These are phyloP conservation scores for Solanum gandarillasii DNA, from an alignment of 257 asterid species.

Conservation along the genomic window DNA sequence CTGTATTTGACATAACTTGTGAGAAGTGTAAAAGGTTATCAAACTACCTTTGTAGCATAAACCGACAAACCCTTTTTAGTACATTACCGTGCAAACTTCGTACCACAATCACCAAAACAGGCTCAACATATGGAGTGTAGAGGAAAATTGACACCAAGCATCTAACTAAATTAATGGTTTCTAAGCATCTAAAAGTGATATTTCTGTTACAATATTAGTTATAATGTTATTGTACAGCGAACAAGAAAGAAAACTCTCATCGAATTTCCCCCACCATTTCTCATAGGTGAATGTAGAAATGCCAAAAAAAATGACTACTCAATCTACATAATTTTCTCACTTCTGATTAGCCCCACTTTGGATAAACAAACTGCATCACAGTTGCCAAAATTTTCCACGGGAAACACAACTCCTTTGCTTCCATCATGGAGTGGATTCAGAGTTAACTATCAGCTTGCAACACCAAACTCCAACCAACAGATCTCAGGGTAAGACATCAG, in stretches of 20 bases:
- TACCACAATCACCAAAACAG: not conserved
- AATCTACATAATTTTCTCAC: slow-evolving; percentile 44
- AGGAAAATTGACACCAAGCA: not conserved
- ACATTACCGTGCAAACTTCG: not conserved
- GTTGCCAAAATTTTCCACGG: slow-evolving; percentile 27
- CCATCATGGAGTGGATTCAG: slow-evolving; percentile 27
- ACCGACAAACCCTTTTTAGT: too few relatives aligned
- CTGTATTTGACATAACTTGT: not conserved
- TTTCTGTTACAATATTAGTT: slow-evolving; percentile 36
- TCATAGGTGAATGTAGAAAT: slow-evolving; percentile 19
- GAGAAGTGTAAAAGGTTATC: not conserved
- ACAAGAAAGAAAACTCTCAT: slow-evolving; percentile 18
- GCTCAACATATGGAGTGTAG: not conserved
- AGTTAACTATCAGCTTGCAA: slow-evolving; percentile 26
- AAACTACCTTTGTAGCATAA: not conserved
- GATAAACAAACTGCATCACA: slow-evolving; percentile 26
- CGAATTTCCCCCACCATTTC: slow-evolving; percentile 28
- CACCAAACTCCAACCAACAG: slow-evolving; percentile 9
- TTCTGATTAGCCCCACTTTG: slow-evolving; percentile 34
- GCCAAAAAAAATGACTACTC: slow-evolving; percentile 38
- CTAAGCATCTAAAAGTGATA: slow-evolving; percentile 9
- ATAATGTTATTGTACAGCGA: slow-evolving; percentile 42
- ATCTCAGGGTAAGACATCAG: slow-evolving; percentile 12
- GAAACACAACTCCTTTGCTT: slow-evolving; percentile 32
- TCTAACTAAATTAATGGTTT: not conserved